Evolutionary conservation across 345 rosid species (phyloP), one percentile per base, ranked within the genome.

Genomic region (Crucihimalaya himalaica): DNA sequence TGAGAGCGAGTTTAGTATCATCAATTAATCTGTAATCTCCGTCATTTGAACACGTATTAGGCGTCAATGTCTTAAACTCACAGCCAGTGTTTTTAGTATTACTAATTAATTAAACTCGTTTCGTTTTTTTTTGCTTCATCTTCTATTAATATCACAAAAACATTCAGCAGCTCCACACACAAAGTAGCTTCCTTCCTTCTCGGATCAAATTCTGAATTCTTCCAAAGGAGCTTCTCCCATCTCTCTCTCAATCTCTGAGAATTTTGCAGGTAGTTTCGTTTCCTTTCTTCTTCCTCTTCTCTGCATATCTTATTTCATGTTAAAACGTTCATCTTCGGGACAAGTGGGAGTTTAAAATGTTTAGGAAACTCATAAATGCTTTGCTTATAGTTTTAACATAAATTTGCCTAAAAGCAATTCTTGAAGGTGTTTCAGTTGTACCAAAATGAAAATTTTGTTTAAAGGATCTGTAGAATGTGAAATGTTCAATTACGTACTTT

Each of bases 151-250:
- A 68, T 66, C 61, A 18, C 57, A 52, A 2, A 68, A 18, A 18
- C 46, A 45, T 68, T 75, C 64, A 76, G 31, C 64, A 68, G 20
- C 42, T 75, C n/a, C 51, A 68, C 64, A 62, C 79, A 70, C 34
- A 57, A 60, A 75, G 68, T 46, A 62, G 74, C 79, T 76, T 76
- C 35, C 79, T 76, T 76, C 35, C 18, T 52, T 62, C 34, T 61
- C 79, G 71, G 77, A 73, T 73, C 77, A 43, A 45, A 42, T 54
- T 21, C 29, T 72, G 68, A 50, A 18, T 48, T 52, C 5, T 50
- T 68, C 9, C 21, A 34, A 27, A 40, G 11, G 1, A 35, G 48
- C 15, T 21, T 53, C 52, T 53, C 34, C 20, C n/a, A 51, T 35
- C 8, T 23, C 19, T 23, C 19, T 55, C n/a, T 58, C 57, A 58